Evolutionary conservation across 257 asterid genomes (phyloP), one percentile per base, ranked within the genome.

Genomic region (Primulina eburnea): DNA sequence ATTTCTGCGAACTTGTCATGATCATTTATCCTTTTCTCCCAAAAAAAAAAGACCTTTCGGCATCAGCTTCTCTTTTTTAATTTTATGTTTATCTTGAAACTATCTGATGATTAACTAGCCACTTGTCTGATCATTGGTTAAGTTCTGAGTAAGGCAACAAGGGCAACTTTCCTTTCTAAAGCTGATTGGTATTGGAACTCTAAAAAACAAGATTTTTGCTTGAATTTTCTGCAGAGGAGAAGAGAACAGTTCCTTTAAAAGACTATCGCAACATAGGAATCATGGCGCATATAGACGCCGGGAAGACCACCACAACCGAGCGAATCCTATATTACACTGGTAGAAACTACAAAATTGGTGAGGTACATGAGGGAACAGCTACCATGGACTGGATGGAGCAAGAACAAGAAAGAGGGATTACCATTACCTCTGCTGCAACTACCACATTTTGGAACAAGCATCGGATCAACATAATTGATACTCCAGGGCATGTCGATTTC

Each of bases 371-470:
- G 72, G 97, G 99, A 59, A 93, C 99, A 29, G 97, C 99, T 68
- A 90, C 99, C 0, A 93, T 93, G 97, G 99, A 93, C 80, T 93
- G 99, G 99, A 93, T 93, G 99, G 99, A 93, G 84, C 99, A 90
- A 76, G 99, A 93, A 75, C 99, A 93, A 70, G 99, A 93, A 79
- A 80, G 99, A 77, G 97, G 99, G 59, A 93, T 93, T 33, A 90
- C 96, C 40, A 93, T 93, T 65, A 93, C 99, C 16, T 93, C 99
- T 37, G 97, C 97, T 61, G 96, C 99, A 38, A 93, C 97, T 53
- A 93, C 99, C 55, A 85, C 99, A 0, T 83, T 83, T 59, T 93
- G 99, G 99, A 75, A 90, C 92, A 87, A 93, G 67, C 97, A 93
- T 69, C 85, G 99, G 6, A 93, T 93, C n/a, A 93, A 93, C 87